Evolutionary conservation across 306 rosid genomes (phyloP), one percentile per base, ranked within the genome.

Genomic region (Comarum palustre): DNA sequence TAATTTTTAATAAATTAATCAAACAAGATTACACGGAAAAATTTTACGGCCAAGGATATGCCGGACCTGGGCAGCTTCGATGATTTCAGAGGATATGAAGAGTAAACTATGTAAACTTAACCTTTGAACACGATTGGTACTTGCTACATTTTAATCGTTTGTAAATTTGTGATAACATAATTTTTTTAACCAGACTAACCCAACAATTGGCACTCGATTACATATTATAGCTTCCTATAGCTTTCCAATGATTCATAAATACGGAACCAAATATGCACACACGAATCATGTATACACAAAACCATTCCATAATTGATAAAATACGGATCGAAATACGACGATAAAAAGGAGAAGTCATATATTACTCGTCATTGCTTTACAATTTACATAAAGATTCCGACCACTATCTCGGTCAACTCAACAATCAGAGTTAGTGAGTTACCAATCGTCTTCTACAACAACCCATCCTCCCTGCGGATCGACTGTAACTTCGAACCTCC

Each of bases 381-480:
- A 71, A 71, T 71, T 39, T 71, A 71, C 75, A 71, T 8, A 0
- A 71, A 2, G 66, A 71, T 71, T 70, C 50, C 66, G 39, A 27
- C 8, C 41, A 27, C 41, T 10, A 55, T 39, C 41, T 25, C 52
- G 15, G 20, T 36, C 64, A 55, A 15, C 75, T 71, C 29, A 15
- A 55, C 17, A 41, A 25, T 25, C 36, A 38, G 52, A 71, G 75
- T 71, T 71, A 55, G n/a, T n/a, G n/a, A n/a, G n/a, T n/a, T n/a
- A n/a, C 16, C 66, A 25, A 39, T 15, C 66, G 14, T 39, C 25
- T 34, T 38, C 36, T 52, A 8, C 19, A 39, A 55, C 50, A 16
- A 16, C 11, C 66, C 29, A 25, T 24, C 66, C 19, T 2, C 24
- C 38, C 27, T 5, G 36, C 22, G 50, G 34, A 45, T 46, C 71